A percentile compares a stretch with the other conserved stretches of the same genome.
Evolutionary conservation across 768 basidiomycete species (phyloP).

Genomic region (Phaffia australis): DNA sequence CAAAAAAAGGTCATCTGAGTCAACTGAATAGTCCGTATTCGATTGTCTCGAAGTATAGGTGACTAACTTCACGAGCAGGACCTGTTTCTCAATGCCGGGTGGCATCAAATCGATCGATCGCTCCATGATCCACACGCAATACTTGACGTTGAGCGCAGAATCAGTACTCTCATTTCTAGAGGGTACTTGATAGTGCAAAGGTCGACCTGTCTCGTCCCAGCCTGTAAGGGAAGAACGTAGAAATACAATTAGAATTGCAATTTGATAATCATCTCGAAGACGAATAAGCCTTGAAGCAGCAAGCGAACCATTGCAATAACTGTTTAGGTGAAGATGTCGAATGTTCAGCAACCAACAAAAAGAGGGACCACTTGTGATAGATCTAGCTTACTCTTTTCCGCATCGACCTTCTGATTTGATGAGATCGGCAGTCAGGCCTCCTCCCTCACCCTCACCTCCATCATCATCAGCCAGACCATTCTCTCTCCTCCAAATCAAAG

Average conservation of each 20-base stretch:
- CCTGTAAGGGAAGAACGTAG: not conserved
- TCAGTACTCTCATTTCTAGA: constrained; percentile 18
- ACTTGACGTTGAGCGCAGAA: constrained; percentile 12
- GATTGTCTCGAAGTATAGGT: not conserved
- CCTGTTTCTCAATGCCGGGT: constrained; percentile 24
- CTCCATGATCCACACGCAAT: constrained; percentile 25
- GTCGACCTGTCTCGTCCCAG: constrained; percentile 22
- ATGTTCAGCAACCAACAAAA: too few species aligned
- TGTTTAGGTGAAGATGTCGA: too few species aligned
- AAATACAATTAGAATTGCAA: not conserved
- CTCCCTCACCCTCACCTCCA: constrained; percentile 5
- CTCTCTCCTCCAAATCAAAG: constrained; percentile 23
- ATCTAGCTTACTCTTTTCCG: constrained; percentile 21
- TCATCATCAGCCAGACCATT: constrained; percentile 20
- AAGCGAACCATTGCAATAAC: too few species aligned
- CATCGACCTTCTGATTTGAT: constrained; percentile 11
- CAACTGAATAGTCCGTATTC: not conserved
- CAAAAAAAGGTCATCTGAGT: not conserved
- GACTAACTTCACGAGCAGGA: constrained; percentile 23
- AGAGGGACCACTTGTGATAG: not conserved
- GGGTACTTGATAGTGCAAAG: constrained; percentile 24
- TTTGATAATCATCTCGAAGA: not conserved
- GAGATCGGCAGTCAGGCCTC: constrained; percentile 7
- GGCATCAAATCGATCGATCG: constrained; percentile 17
- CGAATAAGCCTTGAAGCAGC: constrained; percentile 8